phyloP scores from a whole-genome alignment of 495 filamentous ascomycete species.

The Hypomontagnella monticulosa region DNA sequence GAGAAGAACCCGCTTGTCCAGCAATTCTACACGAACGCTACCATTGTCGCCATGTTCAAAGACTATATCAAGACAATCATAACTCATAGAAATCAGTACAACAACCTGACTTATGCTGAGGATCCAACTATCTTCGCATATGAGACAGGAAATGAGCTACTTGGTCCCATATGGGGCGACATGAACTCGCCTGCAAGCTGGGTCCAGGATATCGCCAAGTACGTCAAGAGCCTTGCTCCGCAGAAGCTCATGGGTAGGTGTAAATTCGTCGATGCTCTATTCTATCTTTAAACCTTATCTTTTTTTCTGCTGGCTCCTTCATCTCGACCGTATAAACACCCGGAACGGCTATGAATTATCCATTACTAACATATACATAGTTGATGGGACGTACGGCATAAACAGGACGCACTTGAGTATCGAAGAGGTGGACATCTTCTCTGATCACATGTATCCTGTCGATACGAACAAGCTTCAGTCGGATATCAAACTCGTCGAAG shows the following conservation, averaged over 20 bases:
- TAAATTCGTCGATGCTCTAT: slow-evolving; percentile 1
- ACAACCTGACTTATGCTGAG: slow-evolving; percentile 63
- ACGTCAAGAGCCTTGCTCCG: slow-evolving; percentile 61
- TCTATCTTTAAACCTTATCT: not conserved
- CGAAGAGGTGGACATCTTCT: slow-evolving; percentile 61
- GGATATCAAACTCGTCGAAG: slow-evolving; percentile 53
- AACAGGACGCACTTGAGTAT: slow-evolving; percentile 60
- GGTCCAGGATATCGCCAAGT: slow-evolving; percentile 58
- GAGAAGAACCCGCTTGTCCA: slow-evolving; percentile 53
- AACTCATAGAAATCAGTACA: slow-evolving; percentile 63
- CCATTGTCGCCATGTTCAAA: slow-evolving; percentile 60
- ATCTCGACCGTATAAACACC: no score
- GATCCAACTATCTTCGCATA: slow-evolving; percentile 67
- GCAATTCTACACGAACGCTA: slow-evolving; percentile 63
- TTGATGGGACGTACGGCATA: slow-evolving; percentile 66
- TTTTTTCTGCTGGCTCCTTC: not conserved
- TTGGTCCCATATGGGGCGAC: slow-evolving; percentile 59
- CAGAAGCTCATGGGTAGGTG: slow-evolving; percentile 53
- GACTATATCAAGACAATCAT: slow-evolving; percentile 60
- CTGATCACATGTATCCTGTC: slow-evolving; percentile 64
- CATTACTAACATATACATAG: slow-evolving; percentile 29
- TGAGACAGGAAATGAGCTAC: slow-evolving; percentile 66
- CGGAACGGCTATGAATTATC: not conserved
- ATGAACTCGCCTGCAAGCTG: slow-evolving; percentile 60
- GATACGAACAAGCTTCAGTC: slow-evolving; percentile 53